Evolutionary conservation across 306 rosid species (phyloP), one percentile per base, ranked within the genome.

Genomic region (Dalbergia cultrata): DNA sequence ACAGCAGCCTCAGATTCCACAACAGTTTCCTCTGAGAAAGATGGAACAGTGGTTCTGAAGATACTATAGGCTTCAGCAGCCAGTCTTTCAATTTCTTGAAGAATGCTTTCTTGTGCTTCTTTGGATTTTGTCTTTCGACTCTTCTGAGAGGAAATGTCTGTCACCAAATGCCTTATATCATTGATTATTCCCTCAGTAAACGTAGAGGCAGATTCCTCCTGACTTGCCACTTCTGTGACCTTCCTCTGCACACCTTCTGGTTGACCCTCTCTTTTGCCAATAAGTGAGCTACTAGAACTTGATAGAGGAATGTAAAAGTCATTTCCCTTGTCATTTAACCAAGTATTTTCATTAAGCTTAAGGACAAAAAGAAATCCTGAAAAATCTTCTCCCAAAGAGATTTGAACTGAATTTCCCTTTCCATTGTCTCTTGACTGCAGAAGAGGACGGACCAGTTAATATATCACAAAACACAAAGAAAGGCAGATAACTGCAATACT

Each of bases 11-110:
- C 85, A 17, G 83, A 8, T 72, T 87, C 93, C 75, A 49, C 60
- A 74, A 79, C 67, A 71, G 73, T 6, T 90, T 90, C 90, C 89
- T 84, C 92, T 5, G 88, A 53, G 67, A 86, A 87, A 74, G 90
- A 85, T 69, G 97, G 90, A 89, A 84, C 35, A 0, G 89, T 83
- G 84, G 85, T 88, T 88, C 98, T 88, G 84, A 96, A 96, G 80
- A 93, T 88, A 77, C 93, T 77, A 68, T 96, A 96, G 68, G 98
- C 98, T 86, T 96, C 98, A 64, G 98, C 96, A 50, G 98, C 98
- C 74, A 96, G 85, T 76, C 89, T 92, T 86, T 96, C 98, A 44
- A 96, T 96, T 86, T 90, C 97, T 74, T 88, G 93, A 84, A 96
- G 98, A 83, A 96, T 91, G 82, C 22, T 85, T 88, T 93, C 94